Evolutionary conservation across 1,284 basidiomycete species (phyloP), one percentile per base, ranked within the genome.

Genomic region (Porogramme epimiltina): DNA sequence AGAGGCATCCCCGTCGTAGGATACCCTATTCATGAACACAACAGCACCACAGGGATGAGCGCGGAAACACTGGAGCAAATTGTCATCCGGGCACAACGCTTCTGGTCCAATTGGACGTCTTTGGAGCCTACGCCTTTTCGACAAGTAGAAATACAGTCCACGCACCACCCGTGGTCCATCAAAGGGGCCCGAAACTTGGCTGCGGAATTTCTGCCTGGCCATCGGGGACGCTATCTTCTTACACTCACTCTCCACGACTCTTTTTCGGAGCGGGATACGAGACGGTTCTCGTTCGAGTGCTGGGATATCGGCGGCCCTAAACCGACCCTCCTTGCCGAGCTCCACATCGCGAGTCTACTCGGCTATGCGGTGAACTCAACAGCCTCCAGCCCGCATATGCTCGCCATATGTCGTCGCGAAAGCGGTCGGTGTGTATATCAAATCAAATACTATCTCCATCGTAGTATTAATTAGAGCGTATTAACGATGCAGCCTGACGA

Each of bases 21-120:
- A n/a, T n/a, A n/a, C n/a, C 13, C 61, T 77, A 2, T 16, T 15
- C 24, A 26, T 13, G 45, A 55, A 8, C 53, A 60, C 15, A 56
- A 59, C 23, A 10, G 42, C 2, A 49, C 79, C 11, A 65, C 70
- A 0, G 55, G 58, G 1, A 66, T 84, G 13, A 63, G 69, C 3
- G 62, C 77, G 0, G 23, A 22, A 0, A 71, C 79, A 8, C 69
- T 85, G 20, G 82, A 85, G 55, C 28, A 47, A 2, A 61, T 73
- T 48, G 66, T 73, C 4, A 56, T 62, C 8, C 65, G 66, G 26
- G 73, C 80, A 3, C 57, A 81, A 19, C 57, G 61, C 2, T 70
- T 80, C 6, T 77, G 71, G 28, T 66, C 56, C 15, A 79, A 76
- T 52, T 85, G 84, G 83, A 72, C 65, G 2, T 71, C 74, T 0